Conservation (phyloP, 2,329 filamentous ascomycete species). For the Hirsutella rhossiliensis region DNA sequence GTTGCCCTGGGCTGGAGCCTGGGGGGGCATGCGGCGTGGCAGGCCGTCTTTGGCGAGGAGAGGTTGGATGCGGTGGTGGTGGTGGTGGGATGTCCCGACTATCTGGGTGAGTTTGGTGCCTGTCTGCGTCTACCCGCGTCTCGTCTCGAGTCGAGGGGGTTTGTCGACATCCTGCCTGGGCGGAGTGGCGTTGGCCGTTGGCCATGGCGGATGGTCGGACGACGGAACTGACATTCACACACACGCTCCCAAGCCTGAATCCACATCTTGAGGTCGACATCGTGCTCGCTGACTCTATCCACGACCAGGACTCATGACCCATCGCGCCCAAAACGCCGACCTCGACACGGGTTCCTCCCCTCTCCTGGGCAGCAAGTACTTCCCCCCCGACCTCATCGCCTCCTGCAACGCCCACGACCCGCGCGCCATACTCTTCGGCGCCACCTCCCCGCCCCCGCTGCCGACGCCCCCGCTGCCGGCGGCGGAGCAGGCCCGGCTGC, state of each 20-base stretch:
- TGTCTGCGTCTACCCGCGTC: no score
- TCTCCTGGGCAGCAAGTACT: slow-evolving; percentile 69
- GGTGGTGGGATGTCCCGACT: slow-evolving; percentile 86
- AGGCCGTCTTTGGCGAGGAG: slow-evolving; percentile 65
- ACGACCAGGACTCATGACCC: slow-evolving; percentile 54
- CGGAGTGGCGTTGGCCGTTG: no score
- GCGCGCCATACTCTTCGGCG: slow-evolving; percentile 57
- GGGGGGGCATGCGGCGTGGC: slow-evolving; percentile 82
- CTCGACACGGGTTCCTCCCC: slow-evolving; percentile 39
- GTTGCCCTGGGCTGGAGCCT: slow-evolving; percentile 73
- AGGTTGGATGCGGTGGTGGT: slow-evolving; percentile 68
- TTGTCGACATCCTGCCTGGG: no score
- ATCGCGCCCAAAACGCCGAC: slow-evolving; percentile 60
- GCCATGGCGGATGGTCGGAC: no score
- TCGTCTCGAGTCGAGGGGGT: no score
- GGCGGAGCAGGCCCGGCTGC: slow-evolving; percentile 30
- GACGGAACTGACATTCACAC: no score
- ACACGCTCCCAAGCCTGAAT: no score
- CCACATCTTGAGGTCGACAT: no score
- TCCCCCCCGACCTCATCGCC: slow-evolving; percentile 56
- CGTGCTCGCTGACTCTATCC: not conserved
- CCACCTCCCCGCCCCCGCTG: slow-evolving; percentile 16
- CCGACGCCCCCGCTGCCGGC: slow-evolving; percentile 17
- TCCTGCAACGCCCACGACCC: slow-evolving; percentile 60
- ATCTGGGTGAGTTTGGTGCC: slow-evolving; percentile 39